Evolutionary conservation across 257 asterid genomes (phyloP).

Genomic region (Plantago ovata): DNA sequence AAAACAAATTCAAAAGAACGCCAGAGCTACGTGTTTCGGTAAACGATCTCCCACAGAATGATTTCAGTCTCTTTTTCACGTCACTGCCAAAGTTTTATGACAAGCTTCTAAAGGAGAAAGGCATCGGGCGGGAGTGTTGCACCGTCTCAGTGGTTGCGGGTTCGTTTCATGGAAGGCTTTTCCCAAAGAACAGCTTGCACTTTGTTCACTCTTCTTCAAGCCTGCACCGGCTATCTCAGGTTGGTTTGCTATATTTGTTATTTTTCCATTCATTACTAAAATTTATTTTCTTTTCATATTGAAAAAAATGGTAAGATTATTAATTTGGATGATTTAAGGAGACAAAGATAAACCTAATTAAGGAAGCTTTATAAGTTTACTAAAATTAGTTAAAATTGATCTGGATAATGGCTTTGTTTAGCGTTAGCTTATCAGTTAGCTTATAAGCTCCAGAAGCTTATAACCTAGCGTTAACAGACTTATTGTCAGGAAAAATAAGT

Average conservation of each 20-base stretch:
- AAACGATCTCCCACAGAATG: conserved; percentile 74
- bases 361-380: too few species aligned
- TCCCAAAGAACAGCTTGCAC: conserved; percentile 42
- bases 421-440: too few species aligned
- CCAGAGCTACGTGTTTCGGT: conserved; percentile 55
- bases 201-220: conserved; percentile 68
- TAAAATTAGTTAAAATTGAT: too few species aligned
- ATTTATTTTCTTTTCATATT: too few species aligned
- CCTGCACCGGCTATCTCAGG: conserved; percentile 83
- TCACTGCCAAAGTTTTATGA: conserved; percentile 46
- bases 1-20: too few species aligned
- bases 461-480: too few species aligned
- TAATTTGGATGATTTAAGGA: too few species aligned
- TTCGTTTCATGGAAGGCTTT: conserved; percentile 63
- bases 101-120: conserved; percentile 26
- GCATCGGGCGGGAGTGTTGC: conserved; percentile 27
- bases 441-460: too few species aligned
- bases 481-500: too few species aligned
- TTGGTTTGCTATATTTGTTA: conserved; percentile 3
- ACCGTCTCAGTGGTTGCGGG: conserved; percentile 46
- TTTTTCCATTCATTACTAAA: background rate
- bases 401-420: too few species aligned
- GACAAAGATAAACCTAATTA: too few species aligned
- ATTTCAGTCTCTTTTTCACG: conserved; percentile 46
- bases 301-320: too few species aligned